Base-by-base conservation (phyloP, 768 basidiomycete species). In the Galerina marginata region DNA sequence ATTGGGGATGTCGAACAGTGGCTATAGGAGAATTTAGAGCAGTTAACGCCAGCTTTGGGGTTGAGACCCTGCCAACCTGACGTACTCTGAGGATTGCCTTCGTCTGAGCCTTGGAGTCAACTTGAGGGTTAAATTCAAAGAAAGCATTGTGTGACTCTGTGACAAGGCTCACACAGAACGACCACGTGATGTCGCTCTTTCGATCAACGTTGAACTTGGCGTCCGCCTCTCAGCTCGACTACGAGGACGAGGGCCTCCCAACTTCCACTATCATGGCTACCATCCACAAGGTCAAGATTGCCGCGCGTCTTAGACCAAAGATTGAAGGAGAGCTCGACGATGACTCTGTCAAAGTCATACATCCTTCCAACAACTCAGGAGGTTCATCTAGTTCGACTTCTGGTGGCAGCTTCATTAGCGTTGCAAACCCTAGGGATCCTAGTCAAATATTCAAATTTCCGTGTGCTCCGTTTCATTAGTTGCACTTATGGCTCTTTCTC, bases 381-480 rank as follows among this genome's bases (percentile, higher is more conserved):
- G 73, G 71, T 54, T 74, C 72, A 38, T 64, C 70, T 11, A 69
- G 60, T 40, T 67, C 63, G 33, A 69, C 62, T 16, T 51, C 62
- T 6, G 76, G 74, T 29, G 73, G 75, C 42, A 84, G 83, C 44
- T 82, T 74, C 50, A 86, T 93, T 60, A 79, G 79, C 23, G 90
- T 93, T 5, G 76, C 83, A 29, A 93, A 93, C 69, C 91, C 90
- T 0, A 80, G 90, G 59, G 88, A 91, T 70, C 67, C 80, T 0
- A 78, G 78, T 20, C 88, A 92, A 70, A 71, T 90, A n/a, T 92
- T 92, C 72, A 89, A 87, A 61, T 93, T 92, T 69, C 89, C 87
- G 89, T 91, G 56, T 66, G 86, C 75, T 1, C n/a, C 46, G 23
- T 23, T 10, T 6, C 9, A 46, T 15, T 45, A 6, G 9, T 25